Conservation (phyloP, 2,329 filamentous ascomycete genomes). For the Stachybotrys chartarum region DNA sequence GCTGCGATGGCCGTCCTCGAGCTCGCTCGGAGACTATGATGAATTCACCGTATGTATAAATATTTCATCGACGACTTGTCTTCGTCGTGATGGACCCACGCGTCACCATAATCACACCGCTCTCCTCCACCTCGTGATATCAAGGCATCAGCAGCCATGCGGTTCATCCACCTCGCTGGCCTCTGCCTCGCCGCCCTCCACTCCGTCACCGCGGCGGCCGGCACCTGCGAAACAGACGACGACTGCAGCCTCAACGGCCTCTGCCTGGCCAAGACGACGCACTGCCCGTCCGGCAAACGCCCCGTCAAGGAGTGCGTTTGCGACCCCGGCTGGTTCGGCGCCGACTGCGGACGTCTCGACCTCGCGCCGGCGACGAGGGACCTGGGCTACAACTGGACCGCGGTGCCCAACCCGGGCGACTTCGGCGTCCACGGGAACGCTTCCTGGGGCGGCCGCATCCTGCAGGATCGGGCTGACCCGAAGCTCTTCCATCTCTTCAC, state of each 20-base stretch:
- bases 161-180: not conserved
- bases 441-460: slow-evolving; percentile 39
- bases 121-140: no score
- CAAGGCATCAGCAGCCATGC: not conserved
- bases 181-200: not conserved
- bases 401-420: not conserved
- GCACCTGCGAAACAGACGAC: slow-evolving; percentile 13
- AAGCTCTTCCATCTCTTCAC: slow-evolving; percentile 36
- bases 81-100: not conserved
- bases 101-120: not conserved
- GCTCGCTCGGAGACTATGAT: not conserved
- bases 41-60: not conserved
- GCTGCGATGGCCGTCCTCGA: not conserved
- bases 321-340: slow-evolving; percentile 35
- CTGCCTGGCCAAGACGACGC: slow-evolving; percentile 6
- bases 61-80: not conserved
- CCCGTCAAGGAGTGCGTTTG: slow-evolving; percentile 11
- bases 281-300: not conserved
- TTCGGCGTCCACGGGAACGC: slow-evolving; percentile 32
- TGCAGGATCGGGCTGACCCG: slow-evolving; percentile 31
- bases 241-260: slow-evolving; percentile 23
- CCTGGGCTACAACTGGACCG: slow-evolving; percentile 39
- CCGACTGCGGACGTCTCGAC: slow-evolving; percentile 37
- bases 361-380: slow-evolving; percentile 29
- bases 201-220: not conserved